Base-by-base conservation (phyloP, 2,329 filamentous ascomycete species). In the Curvularia sp. region DNA sequence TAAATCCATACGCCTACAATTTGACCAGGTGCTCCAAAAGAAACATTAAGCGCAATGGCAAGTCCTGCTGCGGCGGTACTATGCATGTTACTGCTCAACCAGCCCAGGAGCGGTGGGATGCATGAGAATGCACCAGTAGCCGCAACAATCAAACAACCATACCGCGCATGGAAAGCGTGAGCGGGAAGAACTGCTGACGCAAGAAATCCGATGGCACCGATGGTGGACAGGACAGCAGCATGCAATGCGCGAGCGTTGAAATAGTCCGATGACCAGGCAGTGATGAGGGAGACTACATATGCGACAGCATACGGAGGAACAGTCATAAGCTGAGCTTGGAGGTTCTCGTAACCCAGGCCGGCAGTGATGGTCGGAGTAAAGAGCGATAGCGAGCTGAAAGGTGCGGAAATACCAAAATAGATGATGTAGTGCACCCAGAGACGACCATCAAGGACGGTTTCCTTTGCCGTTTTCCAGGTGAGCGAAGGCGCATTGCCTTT, bases 1-100 rank as follows among this genome's bases (percentile, higher is more conserved):
- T 91, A 91, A 61, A 90, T 91, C 88, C 88, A 92, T 0, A 90
- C 87, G 0, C 88, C 89, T 0, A 86, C 84, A 41, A 92, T 91
- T 73, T 91, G 89, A 0, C 89, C 89, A 0, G 88, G 82, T 0
- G 88, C 88, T 0, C 88, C 88, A 49, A 89, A 82, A 1, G 85
- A 87, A 15, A 91, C 85, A 62, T 91, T 91, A 61, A 92, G 76
- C 0, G 88, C 89, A 55, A 91, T 89, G 1, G 88, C 89, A 10
- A 92, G 80, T 0, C 89, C 89, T 0, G 86, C 85, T 0, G 88
- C 83, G 0, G 86, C 85, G 0, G 89, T 90, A 54, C 82, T 86
- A 68, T 85, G 85, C 49, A 90, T 79, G 68, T 92, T 92, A 41
- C 85, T 86, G 8, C 86, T 87, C 6, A 91, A 78, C 88, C 88